Percentiles rank a stretch among this genome's conserved stretches.
Conservation (phyloP, 2,329 filamentous ascomycete species). For the Sordariomycetes sp. region DNA sequence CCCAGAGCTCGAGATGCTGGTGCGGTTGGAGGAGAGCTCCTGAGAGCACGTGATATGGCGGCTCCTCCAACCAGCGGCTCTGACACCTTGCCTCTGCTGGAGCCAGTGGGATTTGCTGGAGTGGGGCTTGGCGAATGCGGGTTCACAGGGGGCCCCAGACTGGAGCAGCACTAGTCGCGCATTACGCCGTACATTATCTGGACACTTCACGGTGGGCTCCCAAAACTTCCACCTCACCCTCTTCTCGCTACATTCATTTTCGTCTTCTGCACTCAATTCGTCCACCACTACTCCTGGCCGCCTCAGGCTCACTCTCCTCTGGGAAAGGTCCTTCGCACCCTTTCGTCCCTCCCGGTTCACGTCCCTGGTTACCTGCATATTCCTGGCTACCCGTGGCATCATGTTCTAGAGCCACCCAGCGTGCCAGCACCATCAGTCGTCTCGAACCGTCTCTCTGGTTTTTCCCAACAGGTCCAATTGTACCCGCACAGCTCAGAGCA, state of each 20-base stretch:
- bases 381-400: slow-evolving; percentile 5
- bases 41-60: neutral
- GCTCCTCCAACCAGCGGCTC: neutral
- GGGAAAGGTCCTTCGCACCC: slow-evolving; percentile 1
- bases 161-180: neutral
- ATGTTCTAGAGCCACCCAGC: slow-evolving; percentile 5
- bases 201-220: neutral
- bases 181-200: neutral
- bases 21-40: neutral
- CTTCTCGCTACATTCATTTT: slow-evolving; percentile 5
- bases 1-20: too few species aligned
- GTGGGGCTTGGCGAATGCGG: neutral
- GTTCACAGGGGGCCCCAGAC: neutral
- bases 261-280: neutral
- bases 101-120: neutral
- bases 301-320: neutral
- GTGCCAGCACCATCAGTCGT: neutral
- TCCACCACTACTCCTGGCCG: neutral
- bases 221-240: slow-evolving; percentile 9
- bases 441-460: slow-evolving; percentile 2
- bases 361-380: slow-evolving; percentile 4
- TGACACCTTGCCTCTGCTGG: neutral
- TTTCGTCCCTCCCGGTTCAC: slow-evolving; percentile 2
- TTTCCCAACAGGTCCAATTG: slow-evolving; percentile 6
- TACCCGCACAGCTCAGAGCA: neutral